phyloP scores from a whole-genome alignment of 2,329 filamentous ascomycete genomes.

The Nothophaeocryptopus gaeumannii region DNA sequence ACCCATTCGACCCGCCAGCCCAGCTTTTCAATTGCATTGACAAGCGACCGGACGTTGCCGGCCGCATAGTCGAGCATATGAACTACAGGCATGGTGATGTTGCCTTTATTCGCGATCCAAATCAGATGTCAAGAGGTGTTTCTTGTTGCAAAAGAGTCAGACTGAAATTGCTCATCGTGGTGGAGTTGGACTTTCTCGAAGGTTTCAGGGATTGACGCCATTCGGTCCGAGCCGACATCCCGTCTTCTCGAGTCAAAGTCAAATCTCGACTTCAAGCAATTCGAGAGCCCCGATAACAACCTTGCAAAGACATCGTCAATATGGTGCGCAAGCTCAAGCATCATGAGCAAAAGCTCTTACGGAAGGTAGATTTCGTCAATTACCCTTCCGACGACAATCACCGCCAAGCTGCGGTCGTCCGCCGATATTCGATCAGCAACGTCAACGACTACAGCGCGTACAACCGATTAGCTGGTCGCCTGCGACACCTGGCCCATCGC shows the following conservation, averaged over 20 bases:
- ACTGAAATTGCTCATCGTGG: too few relatives aligned
- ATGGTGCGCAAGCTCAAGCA: slow-evolving; percentile 98
- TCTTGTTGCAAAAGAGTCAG: too few relatives aligned
- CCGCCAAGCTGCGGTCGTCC: slow-evolving; percentile 73
- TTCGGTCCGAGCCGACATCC: slow-evolving; percentile 5
- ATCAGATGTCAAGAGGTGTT: too few relatives aligned
- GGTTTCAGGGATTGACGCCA: too few relatives aligned
- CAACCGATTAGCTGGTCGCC: slow-evolving; percentile 54
- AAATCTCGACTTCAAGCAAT: not conserved
- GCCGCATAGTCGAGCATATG: slow-evolving; percentile 88
- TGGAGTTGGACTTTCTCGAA: too few relatives aligned
- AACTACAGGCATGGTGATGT: slow-evolving; percentile 64
- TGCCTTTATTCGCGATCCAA: too few relatives aligned
- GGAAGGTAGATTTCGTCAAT: slow-evolving; percentile 89
- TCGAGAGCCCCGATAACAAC: not conserved
- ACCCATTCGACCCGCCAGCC: slow-evolving; percentile 95
- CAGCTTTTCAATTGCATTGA: slow-evolving; percentile 95
- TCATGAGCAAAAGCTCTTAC: slow-evolving; percentile 92
- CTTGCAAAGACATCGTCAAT: slow-evolving; percentile 29
- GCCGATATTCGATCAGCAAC: slow-evolving; percentile 89
- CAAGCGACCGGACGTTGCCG: slow-evolving; percentile 91
- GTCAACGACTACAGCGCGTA: slow-evolving; percentile 72
- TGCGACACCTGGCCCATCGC: slow-evolving; percentile 85
- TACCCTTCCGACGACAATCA: slow-evolving; percentile 78
- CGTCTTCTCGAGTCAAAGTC: slow-evolving; percentile 1